Percentiles rank a stretch among this genome's conserved stretches.
Conservation (phyloP, 2,329 filamentous ascomycete genomes). For the Penicillium sp. region DNA sequence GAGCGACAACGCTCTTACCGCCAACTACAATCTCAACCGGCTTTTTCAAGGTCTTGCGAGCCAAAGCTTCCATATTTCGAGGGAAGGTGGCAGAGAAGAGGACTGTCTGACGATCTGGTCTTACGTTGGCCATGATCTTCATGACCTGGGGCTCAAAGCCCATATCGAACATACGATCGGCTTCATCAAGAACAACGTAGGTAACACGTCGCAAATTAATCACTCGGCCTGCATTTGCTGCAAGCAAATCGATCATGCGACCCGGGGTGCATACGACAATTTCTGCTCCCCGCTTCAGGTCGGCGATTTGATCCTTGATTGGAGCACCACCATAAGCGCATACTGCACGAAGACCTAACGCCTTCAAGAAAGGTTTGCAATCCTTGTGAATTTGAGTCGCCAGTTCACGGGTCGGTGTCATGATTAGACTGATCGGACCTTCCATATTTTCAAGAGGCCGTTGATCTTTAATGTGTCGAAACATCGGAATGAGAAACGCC, state of each 20-base stretch:
- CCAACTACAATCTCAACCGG: constrained; percentile 92
- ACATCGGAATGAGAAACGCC: constrained; percentile 94
- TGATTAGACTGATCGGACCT: constrained; percentile 82
- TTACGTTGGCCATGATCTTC: constrained; percentile 90
- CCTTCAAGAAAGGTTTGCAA: constrained; percentile 90
- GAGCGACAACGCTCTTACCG: constrained; percentile 69
- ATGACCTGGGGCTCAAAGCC: constrained; percentile 97
- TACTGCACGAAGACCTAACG: constrained; percentile 78
- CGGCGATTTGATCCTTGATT: constrained; percentile 96
- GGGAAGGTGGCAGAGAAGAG: constrained; percentile 97
- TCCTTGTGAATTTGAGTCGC: constrained; percentile 92
- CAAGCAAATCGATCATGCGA: constrained; percentile 90
- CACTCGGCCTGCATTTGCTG: constrained; percentile 90
- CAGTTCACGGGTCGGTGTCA: constrained; percentile 92
- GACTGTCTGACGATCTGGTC: constrained; percentile 89
- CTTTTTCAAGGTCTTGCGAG: constrained; percentile 80
- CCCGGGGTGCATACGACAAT: constrained; percentile 95
- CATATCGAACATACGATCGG: constrained; percentile 99
- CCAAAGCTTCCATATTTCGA: constrained; percentile 84
- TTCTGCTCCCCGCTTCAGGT: constrained; percentile 91
- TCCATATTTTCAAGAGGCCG: constrained; percentile 77
- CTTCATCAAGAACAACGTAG: constrained; percentile 94
- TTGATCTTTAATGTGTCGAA: constrained; percentile 96
- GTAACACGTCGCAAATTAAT: constrained; percentile 87
- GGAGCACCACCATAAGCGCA: constrained; percentile 94